phyloP scores from a whole-genome alignment of 2,329 filamentous ascomycete genomes.

The Aureobasidium sp. region DNA sequence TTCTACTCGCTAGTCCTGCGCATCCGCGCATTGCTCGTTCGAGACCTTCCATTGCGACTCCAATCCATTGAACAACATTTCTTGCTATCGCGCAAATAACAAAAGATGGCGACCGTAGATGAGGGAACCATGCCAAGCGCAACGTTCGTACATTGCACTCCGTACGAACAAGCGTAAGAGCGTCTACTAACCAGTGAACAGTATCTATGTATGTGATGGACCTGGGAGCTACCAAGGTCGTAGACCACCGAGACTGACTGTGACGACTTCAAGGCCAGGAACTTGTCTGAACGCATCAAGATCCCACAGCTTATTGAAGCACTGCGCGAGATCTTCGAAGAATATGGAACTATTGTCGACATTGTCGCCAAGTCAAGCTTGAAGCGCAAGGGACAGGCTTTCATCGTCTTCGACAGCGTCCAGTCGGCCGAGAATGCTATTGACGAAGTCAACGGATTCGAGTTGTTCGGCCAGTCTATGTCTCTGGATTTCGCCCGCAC shows the following conservation, averaged over 20 bases:
- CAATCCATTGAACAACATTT: not conserved
- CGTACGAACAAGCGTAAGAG: slow-evolving; percentile 28
- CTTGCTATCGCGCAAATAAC: not conserved
- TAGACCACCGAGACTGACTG: not conserved
- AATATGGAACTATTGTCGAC: slow-evolving; percentile 80
- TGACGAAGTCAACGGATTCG: slow-evolving; percentile 85
- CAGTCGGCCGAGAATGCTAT: slow-evolving; percentile 74
- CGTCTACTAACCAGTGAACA: slow-evolving; percentile 19
- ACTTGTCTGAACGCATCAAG: slow-evolving; percentile 89
- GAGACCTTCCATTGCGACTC: not conserved
- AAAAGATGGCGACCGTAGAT: slow-evolving; percentile 5
- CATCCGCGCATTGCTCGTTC: not conserved
- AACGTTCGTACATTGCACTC: slow-evolving; percentile 35
- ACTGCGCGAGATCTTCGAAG: slow-evolving; percentile 69
- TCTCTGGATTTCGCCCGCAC: slow-evolving; percentile 72
- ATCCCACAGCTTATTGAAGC: slow-evolving; percentile 65
- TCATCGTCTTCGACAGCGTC: slow-evolving; percentile 79
- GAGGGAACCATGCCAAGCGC: slow-evolving; percentile 22
- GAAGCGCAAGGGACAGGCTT: slow-evolving; percentile 90
- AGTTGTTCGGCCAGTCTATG: slow-evolving; percentile 88
- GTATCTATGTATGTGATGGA: slow-evolving; percentile 23
- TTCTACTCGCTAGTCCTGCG: not conserved
- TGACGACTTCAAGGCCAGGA: slow-evolving; percentile 50
- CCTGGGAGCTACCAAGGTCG: not conserved
- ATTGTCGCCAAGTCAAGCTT: slow-evolving; percentile 83